Conservation (phyloP, 805 yeast genomes). For the Saturnispora serradocipensis region DNA sequence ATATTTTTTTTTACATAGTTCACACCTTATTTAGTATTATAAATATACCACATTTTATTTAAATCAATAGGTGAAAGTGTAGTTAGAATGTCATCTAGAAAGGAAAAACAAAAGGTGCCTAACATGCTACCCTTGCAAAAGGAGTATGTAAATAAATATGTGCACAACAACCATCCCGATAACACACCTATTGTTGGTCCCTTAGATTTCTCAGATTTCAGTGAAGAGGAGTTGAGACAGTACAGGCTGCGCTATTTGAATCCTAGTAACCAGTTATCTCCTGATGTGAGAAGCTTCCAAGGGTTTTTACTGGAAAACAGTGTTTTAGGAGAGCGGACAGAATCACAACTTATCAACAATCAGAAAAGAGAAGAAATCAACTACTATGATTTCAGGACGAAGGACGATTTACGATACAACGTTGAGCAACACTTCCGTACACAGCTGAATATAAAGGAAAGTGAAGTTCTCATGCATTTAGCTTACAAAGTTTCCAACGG, state of each 20-base stretch:
- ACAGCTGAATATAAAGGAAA: constrained; percentile 53
- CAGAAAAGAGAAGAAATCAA: constrained; percentile 19
- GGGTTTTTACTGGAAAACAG: constrained; percentile 61
- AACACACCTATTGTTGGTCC: constrained; percentile 45
- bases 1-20: background rate
- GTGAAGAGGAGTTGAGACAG: constrained; percentile 54
- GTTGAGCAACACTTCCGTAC: constrained; percentile 50
- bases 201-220: constrained; percentile 58
- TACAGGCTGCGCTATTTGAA: constrained; percentile 48
- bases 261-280: constrained; percentile 33
- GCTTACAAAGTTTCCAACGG: constrained; percentile 77
- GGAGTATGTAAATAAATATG: constrained; percentile 56
- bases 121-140: constrained; percentile 54
- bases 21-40: background rate
- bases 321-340: constrained; percentile 65
- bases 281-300: constrained; percentile 53
- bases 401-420: constrained; percentile 21
- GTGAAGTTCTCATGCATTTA: constrained; percentile 81
- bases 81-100: constrained; percentile 10
- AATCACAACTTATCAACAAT: constrained; percentile 24
- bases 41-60: background rate
- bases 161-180: constrained; percentile 65
- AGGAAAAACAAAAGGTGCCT: constrained; percentile 12
- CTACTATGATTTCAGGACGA: constrained; percentile 24
- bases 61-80: background rate